Evolutionary conservation across 2,329 filamentous ascomycete species (phyloP).

Genomic region (Rutstroemia sp.): DNA sequence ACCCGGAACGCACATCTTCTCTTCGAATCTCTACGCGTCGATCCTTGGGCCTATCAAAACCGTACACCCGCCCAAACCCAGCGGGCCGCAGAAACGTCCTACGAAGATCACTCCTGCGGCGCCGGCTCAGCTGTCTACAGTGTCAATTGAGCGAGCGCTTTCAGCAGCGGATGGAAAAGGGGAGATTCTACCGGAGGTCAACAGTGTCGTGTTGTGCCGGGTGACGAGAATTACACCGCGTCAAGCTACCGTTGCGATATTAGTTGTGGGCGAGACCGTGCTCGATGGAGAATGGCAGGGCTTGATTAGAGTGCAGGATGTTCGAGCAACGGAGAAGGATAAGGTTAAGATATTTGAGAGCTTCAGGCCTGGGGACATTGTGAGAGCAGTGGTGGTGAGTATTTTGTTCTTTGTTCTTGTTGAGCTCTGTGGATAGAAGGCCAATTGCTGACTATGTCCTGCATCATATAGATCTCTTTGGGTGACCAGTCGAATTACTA

Average conservation of each 20-base stretch:
- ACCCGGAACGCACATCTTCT: conserved; percentile 75
- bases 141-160: conserved; percentile 42
- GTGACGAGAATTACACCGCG: conserved; percentile 80
- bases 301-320: conserved; percentile 80
- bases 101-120: conserved; percentile 46
- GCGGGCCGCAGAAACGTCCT: conserved; percentile 48
- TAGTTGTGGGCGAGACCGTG: conserved; percentile 68
- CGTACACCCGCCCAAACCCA: conserved; percentile 33
- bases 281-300: conserved; percentile 78
- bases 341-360: conserved; percentile 85
- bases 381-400: conserved; percentile 70
- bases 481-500: conserved; percentile 96
- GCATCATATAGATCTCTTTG: conserved; percentile 59
- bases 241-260: conserved; percentile 79
- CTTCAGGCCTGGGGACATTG: conserved; percentile 88
- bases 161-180: conserved; percentile 36
- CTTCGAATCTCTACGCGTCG: conserved; percentile 70
- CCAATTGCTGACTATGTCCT: neutral
- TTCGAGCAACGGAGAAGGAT: conserved; percentile 92
- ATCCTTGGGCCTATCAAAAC: conserved; percentile 66
- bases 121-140: conserved; percentile 39
- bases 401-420: neutral
- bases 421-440: neutral
- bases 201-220: conserved; percentile 72
- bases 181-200: conserved; percentile 75